phyloP scores from a whole-genome alignment of 495 filamentous ascomycete species.

The Aspergillus mulundensis region DNA sequence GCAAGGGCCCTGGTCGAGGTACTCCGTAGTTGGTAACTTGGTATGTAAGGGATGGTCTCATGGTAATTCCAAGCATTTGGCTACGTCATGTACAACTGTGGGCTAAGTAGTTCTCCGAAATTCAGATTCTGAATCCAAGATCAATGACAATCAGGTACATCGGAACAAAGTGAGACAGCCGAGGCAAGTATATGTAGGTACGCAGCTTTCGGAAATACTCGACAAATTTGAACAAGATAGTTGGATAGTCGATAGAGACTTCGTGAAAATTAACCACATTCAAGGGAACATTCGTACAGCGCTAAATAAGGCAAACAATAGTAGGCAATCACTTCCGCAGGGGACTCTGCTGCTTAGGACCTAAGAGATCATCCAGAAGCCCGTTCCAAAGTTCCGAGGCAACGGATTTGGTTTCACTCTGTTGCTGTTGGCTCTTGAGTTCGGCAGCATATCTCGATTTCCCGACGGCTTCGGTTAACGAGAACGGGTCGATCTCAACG shows the following conservation, averaged over 20 bases:
- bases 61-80: not conserved
- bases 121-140: not conserved
- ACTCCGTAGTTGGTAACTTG: no score
- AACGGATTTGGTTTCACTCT: slow-evolving; percentile 28
- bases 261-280: not conserved
- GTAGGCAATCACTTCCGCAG: slow-evolving; percentile 20
- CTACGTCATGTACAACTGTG: not conserved
- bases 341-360: slow-evolving; percentile 30
- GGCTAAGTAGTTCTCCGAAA: not conserved
- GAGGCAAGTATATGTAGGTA: not conserved
- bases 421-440: slow-evolving; percentile 23
- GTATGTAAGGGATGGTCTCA: not conserved
- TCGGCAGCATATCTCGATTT: slow-evolving; percentile 40
- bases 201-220: not conserved
- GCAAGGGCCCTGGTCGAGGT: not conserved
- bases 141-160: not conserved
- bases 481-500: slow-evolving; percentile 55
- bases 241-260: not conserved
- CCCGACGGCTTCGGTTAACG: slow-evolving; percentile 49
- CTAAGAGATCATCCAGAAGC: slow-evolving; percentile 57
- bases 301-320: slow-evolving; percentile 16
- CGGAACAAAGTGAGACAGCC: not conserved
- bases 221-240: not conserved
- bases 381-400: slow-evolving; percentile 50
- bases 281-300: slow-evolving; percentile 6